Evolutionary conservation across 2,329 filamentous ascomycete species (phyloP), one percentile per base, ranked within the genome.

Genomic region (Colletotrichum musicola): DNA sequence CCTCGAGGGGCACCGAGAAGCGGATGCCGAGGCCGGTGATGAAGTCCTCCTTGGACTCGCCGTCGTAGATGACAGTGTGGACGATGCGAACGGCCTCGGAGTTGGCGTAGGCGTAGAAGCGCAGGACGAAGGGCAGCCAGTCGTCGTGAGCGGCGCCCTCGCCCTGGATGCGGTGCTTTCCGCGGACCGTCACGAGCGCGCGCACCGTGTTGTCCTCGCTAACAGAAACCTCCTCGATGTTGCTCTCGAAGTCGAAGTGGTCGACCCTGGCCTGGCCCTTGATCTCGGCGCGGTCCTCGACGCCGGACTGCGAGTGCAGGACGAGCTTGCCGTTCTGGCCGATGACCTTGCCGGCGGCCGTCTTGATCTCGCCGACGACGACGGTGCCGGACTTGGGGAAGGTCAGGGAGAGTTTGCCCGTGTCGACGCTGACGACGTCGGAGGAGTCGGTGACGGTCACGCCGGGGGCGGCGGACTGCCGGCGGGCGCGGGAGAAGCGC

Each of bases 71-170:
- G n/a, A 90, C 77, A 22, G 82, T 88, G 72, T 90, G 88, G 0
- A 89, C 78, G 0, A 88, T 77, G 42, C 83, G 81, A 49, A 90
- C 84, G 0, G 85, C 81, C 51, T 87, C 83, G 0, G 88, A 89
- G 69, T 85, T 80, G 35, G 84, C 81, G 72, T 90, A 90, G 0
- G 90, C 76, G 67, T 90, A 90, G 71, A 90, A 89, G 1, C 88
- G 83, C 2, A 88, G 80, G 82, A 61, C 79, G 18, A 84, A 90
- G 0, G 84, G 86, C 1, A 90, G 78, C 85, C 85, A 89, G 16
- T 83, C 78, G 2, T 76, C 78, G 61, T 84, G 83, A 6, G 75
- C 30, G 4, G 30, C 71, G 1, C 76, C 71, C 9, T 76, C 74
- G 20, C 74, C 69, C 60, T 66, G 72, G 1, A 78, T 72, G 13